These are phyloP conservation scores for Saccharomyces hybrid DNA, from an alignment of 1,139 yeast species.

Conservation along the genomic window DNA sequence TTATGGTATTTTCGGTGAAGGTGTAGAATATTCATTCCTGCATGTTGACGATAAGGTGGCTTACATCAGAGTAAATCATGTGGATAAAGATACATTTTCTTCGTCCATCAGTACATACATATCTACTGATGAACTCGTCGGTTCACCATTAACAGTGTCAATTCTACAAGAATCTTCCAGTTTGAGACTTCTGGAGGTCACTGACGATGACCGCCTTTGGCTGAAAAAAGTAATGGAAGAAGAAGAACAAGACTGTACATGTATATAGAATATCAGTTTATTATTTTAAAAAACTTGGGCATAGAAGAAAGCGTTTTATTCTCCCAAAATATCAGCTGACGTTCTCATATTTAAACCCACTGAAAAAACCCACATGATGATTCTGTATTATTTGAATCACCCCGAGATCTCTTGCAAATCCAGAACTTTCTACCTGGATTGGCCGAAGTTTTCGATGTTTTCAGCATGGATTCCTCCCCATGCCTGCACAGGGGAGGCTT, in stretches of 20 bases:
- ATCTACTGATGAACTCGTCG: conserved; percentile 24
- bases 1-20: conserved; percentile 36
- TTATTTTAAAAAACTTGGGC: not conserved
- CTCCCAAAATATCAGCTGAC: not conserved
- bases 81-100: conserved; percentile 26
- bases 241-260: conserved; percentile 11
- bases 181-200: conserved; percentile 11
- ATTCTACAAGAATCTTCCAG: conserved; percentile 16
- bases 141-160: conserved; percentile 18
- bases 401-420: conserved; percentile 42
- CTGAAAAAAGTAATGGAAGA: conserved; percentile 19
- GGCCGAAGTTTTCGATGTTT: conserved; percentile 40
- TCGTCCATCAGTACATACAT: conserved; percentile 30
- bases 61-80: conserved; percentile 23
- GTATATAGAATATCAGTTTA: conserved; percentile 1
- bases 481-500: conserved; percentile 47
- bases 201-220: conserved; percentile 27
- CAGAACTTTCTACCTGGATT: conserved; percentile 52
- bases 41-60: conserved; percentile 21
- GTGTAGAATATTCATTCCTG: conserved; percentile 30
- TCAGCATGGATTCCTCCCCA: conserved; percentile 40
- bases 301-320: conserved; percentile 1
- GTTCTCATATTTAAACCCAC: conserved; percentile 29
- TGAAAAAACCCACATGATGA: conserved; percentile 36
- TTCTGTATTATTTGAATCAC: conserved; percentile 23